phyloP scores from a whole-genome alignment of 306 rosid genomes.

The Fragaria vesca region DNA sequence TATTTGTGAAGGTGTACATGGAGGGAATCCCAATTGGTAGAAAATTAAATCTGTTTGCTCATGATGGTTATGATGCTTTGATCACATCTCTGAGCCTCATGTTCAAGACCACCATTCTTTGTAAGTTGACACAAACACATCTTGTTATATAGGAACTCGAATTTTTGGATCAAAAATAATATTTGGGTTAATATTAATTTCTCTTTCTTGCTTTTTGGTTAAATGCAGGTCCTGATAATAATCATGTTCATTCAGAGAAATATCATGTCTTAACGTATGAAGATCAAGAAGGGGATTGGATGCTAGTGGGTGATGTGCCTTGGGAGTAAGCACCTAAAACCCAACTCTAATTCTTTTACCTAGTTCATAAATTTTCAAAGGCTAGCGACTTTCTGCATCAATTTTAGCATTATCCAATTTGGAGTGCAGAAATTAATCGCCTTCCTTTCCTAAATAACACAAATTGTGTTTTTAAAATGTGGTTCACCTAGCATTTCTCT shows the following conservation, averaged over 20 bases:
- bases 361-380: not conserved
- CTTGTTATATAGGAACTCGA: not conserved
- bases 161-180: not conserved
- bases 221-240: slow-evolving; percentile 11
- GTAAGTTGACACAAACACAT: not conserved
- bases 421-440: not conserved
- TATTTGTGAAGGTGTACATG: slow-evolving; percentile 24
- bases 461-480: too few relatives aligned
- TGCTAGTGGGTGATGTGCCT: slow-evolving; percentile 32
- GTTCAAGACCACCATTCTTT: slow-evolving; percentile 21
- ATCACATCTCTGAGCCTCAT: slow-evolving; percentile 15
- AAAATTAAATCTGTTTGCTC: slow-evolving; percentile 16
- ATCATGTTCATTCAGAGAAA: slow-evolving; percentile 11
- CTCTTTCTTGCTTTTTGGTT: not conserved
- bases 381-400: not conserved
- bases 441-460: not conserved
- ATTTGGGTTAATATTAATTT: not conserved
- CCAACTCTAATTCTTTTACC: not conserved
- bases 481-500: too few relatives aligned
- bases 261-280: slow-evolving; percentile 18
- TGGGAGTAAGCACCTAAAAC: slow-evolving; percentile 20
- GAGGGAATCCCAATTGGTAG: slow-evolving; percentile 24
- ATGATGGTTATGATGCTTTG: slow-evolving; percentile 15
- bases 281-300: slow-evolving; percentile 27
- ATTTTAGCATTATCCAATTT: not conserved